These are phyloP conservation scores for Zygosaccharomyces sapae DNA, from an alignment of 1,139 yeast genomes.

Conservation along the genomic window DNA sequence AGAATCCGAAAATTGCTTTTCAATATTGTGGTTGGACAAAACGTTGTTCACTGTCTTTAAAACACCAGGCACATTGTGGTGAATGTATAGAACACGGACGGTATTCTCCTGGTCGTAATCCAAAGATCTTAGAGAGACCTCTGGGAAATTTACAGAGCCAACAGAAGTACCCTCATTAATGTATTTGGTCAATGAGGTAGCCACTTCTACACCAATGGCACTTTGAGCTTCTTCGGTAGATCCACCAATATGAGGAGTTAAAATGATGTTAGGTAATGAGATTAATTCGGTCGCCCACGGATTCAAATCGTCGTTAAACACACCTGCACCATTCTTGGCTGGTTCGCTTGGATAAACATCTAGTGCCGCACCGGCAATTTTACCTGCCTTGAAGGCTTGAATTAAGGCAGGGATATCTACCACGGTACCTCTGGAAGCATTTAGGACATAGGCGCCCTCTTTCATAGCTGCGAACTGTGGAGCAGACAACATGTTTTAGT, in stretches of 20 bases:
- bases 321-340: constrained; percentile 87
- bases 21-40: constrained; percentile 91
- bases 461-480: constrained; percentile 96
- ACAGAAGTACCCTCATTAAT: constrained; percentile 94
- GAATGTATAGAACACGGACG: constrained; percentile 93
- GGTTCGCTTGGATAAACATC: constrained; percentile 98
- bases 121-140: constrained; percentile 84
- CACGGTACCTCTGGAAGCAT: constrained; percentile 97
- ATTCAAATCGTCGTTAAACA: constrained; percentile 70
- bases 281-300: constrained; percentile 80
- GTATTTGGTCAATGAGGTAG: constrained; percentile 77
- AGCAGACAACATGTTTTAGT: constrained; percentile 82
- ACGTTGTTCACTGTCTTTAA: constrained; percentile 95
- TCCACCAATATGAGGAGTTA: constrained; percentile 98
- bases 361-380: constrained; percentile 94
- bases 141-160: constrained; percentile 99
- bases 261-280: constrained; percentile 78
- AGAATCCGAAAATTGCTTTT: constrained; percentile 95
- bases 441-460: constrained; percentile 89
- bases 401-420: constrained; percentile 92
- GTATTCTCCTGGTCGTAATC: constrained; percentile 82
- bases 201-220: constrained; percentile 96
- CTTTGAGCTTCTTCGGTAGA: constrained; percentile 99
- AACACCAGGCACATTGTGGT: constrained; percentile 98
- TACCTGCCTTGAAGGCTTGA: constrained; percentile 87